Evolutionary conservation across 148 eudicot species (phyloP).

Genomic region (Talinum fruticosum): DNA sequence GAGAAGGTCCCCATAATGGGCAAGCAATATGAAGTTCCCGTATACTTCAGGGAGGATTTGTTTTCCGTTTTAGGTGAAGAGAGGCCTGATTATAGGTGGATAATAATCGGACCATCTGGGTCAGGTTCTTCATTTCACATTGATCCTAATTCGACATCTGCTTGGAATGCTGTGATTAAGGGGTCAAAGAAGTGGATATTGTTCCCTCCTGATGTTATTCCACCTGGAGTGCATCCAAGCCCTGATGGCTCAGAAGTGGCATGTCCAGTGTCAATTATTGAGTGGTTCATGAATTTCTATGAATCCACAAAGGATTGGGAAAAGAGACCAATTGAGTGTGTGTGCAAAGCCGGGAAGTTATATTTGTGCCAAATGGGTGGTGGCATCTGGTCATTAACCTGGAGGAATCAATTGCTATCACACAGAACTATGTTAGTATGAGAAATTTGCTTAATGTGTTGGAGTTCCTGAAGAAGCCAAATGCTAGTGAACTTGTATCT

Average conservation of each 20-base stretch:
- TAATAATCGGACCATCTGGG: constrained; percentile 92
- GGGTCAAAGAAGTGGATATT: constrained; percentile 97
- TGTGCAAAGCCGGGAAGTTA: constrained; percentile 95
- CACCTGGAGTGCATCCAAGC: constrained; percentile 97
- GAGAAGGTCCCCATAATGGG: constrained; percentile 68
- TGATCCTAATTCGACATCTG: constrained; percentile 97
- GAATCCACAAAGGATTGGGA: constrained; percentile 67
- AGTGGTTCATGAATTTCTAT: constrained; percentile 99
- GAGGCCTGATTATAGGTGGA: constrained; percentile 98
- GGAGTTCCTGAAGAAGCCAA: constrained; percentile 88
- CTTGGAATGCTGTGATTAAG: constrained; percentile 94
- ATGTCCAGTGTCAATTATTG: constrained; percentile 89
- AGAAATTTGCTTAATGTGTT: constrained; percentile 82
- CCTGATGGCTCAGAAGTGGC: constrained; percentile 98
- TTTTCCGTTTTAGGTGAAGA: constrained; percentile 77
- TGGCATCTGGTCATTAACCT: constrained; percentile 98
- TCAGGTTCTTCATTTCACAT: constrained; percentile 97
- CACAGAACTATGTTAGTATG: constrained; percentile 99
- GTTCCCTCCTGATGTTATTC: constrained; percentile 91
- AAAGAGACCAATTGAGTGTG: constrained; percentile 85
- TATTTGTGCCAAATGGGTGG: constrained; percentile 98
- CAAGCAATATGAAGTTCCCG: constrained; percentile 68
- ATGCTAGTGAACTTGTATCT: constrained; percentile 84
- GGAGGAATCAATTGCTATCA: constrained; percentile 93
- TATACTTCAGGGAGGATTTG: constrained; percentile 84